Evolutionary conservation across 23 red algal genomes (phyloP).

Genomic region (Chondrus crispus): DNA sequence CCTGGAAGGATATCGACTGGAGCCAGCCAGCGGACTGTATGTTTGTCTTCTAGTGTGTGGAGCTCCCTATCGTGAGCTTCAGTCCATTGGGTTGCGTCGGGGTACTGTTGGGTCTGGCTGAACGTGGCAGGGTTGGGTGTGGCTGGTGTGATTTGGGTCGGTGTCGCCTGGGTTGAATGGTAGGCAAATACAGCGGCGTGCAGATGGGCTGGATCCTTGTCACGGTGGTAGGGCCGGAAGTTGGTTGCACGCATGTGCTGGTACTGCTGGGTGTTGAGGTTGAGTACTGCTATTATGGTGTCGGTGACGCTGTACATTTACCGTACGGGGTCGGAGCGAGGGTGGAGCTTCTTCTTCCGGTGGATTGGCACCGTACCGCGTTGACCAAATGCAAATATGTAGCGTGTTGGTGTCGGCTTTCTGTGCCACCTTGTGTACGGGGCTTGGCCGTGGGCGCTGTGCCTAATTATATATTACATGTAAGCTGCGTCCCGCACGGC

Average conservation of each 20-base stretch:
- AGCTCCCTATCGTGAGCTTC: neutral
- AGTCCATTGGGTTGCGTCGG: neutral
- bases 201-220: neutral
- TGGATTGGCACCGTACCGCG: neutral
- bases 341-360: neutral
- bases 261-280: neutral
- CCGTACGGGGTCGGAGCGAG: neutral
- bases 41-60: neutral
- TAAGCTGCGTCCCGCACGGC: neutral
- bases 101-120: neutral
- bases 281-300: neutral
- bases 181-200: neutral
- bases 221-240: neutral
- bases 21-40: neutral
- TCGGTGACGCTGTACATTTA: neutral
- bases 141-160: neutral
- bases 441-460: neutral
- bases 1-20: neutral
- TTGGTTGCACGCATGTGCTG: neutral
- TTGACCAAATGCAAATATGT: neutral
- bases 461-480: neutral
- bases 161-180: neutral
- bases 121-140: neutral
- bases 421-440: slow-evolving; percentile 1
- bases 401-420: neutral